Base-by-base conservation (phyloP, 306 rosid species). In the Quercus dentata region DNA sequence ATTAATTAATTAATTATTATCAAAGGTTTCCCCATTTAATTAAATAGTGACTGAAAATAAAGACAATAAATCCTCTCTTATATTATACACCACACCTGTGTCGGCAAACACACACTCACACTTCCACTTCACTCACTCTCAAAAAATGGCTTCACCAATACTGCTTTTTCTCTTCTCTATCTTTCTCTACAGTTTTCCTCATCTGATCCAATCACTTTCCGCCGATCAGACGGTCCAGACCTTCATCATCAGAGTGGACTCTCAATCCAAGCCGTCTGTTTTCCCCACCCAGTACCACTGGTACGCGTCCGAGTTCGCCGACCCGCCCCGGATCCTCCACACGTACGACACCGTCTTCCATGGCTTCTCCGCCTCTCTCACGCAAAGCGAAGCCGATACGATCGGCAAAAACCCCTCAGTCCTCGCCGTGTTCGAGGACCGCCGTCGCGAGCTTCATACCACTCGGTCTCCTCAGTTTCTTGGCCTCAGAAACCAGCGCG, bases 391-490 rank as follows among this genome's bases (percentile, higher is more conserved):
- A 73, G 93, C 35, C 1, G 75, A 80, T 6, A 23, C 90, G 35
- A 52, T 91, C 31, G 8, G 85, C 17, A 15, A 76, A 1, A 90
- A 92, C 76, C 88, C 94, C 5, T 89, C 97, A 0, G 86, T 92
- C 4, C 94, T 92, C 23, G 94, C 97, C 8, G 92, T 89, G 1
- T 87, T 91, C 58, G 84, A 91, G 76, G 98, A 94, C 76, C 90
- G 89, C 4, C 91, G 91, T 69, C 93, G 97, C 3, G 79, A 82
- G 1, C 94, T 94, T 35, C 98, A 94, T 85, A 94, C 98, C 44
- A 94, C 98, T 8, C 98, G 98, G 79, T 91, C 98, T 17, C 98
- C 98, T 2, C 97, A 94, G 79, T 94, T 94, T 54, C 88, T 94
- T 1, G 98, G 98, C 28, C 98, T 94, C 33, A 74, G 97, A 4